These are phyloP conservation scores for Phyllosticta citribraziliensis DNA, from an alignment of 2,329 filamentous ascomycete genomes.

Conservation along the genomic window DNA sequence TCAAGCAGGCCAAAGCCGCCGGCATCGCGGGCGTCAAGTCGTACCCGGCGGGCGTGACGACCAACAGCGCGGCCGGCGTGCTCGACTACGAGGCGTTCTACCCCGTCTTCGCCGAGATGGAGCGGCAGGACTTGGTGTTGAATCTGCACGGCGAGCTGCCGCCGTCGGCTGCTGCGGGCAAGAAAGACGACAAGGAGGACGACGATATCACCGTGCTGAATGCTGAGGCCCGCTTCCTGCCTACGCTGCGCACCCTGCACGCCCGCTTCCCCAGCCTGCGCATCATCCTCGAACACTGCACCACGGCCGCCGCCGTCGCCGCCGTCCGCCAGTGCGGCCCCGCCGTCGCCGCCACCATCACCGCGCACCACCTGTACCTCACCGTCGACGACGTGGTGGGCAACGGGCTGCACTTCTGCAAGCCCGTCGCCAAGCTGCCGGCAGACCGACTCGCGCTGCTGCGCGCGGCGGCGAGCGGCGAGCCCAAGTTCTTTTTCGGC, in stretches of 20 bases:
- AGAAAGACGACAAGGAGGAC: constrained; percentile 11
- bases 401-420: constrained; percentile 71
- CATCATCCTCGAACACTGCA: constrained; percentile 71
- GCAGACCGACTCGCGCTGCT: constrained; percentile 64
- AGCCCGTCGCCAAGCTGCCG: constrained; percentile 56
- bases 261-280: constrained; percentile 61
- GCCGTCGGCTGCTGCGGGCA: no score
- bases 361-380: constrained; percentile 75
- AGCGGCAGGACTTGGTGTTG: constrained; percentile 68
- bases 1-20: constrained; percentile 61
- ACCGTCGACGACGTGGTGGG: constrained; percentile 57
- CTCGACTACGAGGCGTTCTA: constrained; percentile 61
- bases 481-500: constrained; percentile 63
- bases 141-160: constrained; percentile 93
- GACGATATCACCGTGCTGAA: constrained; percentile 42
- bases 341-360: constrained; percentile 71
- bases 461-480: constrained; percentile 49
- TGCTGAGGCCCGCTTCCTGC: constrained; percentile 69
- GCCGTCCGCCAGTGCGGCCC: constrained; percentile 68
- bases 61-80: constrained; percentile 56
- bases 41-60: constrained; percentile 44
- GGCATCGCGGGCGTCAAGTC: constrained; percentile 66
- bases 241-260: constrained; percentile 66
- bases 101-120: constrained; percentile 81
- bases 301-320: constrained; percentile 69